Conservation (phyloP, 2,329 filamentous ascomycete species). For the Hypoxylon rubiginosum region DNA sequence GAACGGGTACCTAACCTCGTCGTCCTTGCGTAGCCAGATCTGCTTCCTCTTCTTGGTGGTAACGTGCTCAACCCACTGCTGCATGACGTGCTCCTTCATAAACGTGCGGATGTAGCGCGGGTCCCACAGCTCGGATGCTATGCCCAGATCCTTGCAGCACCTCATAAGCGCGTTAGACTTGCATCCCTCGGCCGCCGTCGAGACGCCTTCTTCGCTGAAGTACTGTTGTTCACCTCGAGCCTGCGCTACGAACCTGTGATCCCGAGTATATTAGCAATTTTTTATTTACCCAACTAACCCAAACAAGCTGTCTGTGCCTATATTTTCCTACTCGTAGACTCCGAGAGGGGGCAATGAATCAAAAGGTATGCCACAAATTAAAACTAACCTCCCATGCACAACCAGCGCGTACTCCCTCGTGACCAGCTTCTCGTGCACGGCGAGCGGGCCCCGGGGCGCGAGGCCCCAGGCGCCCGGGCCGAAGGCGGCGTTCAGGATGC, state of each 20-base stretch:
- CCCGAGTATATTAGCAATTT: neutral
- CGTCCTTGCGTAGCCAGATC: conserved; percentile 88
- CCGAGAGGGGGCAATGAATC: neutral
- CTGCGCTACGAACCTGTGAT: conserved; percentile 83
- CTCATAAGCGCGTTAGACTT: conserved; percentile 98
- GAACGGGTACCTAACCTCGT: conserved; percentile 75
- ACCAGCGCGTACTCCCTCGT: conserved; percentile 96
- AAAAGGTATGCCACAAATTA: neutral
- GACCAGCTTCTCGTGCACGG: conserved; percentile 82
- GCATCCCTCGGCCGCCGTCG: conserved; percentile 94
- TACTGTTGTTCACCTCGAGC: conserved; percentile 96
- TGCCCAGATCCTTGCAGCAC: conserved; percentile 97
- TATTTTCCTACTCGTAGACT: neutral
- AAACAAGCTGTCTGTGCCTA: neutral
- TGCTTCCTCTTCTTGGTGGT: conserved; percentile 89
- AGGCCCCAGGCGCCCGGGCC: conserved; percentile 96
- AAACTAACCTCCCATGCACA: conserved; percentile 82
- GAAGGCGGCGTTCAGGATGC: conserved; percentile 91
- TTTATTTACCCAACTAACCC: neutral
- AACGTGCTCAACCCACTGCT: conserved; percentile 91
- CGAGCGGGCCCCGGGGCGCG: conserved; percentile 86
- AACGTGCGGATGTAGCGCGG: conserved; percentile 89
- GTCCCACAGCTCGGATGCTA: conserved; percentile 97
- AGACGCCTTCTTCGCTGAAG: conserved; percentile 89
- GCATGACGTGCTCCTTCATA: conserved; percentile 78